Percentiles rank a stretch among this genome's conserved stretches.
phyloP scores from a whole-genome alignment of 2,329 filamentous ascomycete genomes.

The Talaromyces sp. region DNA sequence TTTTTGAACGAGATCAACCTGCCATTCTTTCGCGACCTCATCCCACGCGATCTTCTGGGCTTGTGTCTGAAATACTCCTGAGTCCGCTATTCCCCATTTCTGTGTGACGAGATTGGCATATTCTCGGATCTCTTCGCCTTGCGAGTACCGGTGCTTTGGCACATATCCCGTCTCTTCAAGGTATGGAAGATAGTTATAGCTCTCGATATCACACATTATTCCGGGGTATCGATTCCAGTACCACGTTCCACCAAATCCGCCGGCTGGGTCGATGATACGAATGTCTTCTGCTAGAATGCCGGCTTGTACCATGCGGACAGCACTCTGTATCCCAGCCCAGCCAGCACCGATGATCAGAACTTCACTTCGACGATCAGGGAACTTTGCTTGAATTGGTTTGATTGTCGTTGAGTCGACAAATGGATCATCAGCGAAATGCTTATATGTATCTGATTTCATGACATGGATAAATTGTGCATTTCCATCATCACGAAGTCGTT shows the following conservation, averaged over 20 bases:
- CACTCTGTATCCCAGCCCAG: slow-evolving; percentile 4
- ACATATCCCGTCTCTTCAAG: slow-evolving; percentile 64
- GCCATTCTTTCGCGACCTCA: too few relatives aligned
- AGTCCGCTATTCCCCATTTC: slow-evolving; percentile 3
- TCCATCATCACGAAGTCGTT: slow-evolving; percentile 8
- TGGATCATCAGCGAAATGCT: slow-evolving; percentile 7
- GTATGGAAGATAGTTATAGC: slow-evolving; percentile 62
- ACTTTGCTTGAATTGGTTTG: neutral
- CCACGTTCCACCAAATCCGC: slow-evolving; percentile 54
- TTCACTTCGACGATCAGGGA: slow-evolving; percentile 2
- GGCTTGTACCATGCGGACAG: slow-evolving; percentile 7
- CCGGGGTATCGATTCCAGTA: slow-evolving; percentile 56
- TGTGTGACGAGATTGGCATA: neutral
- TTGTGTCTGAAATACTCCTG: slow-evolving; percentile 3
- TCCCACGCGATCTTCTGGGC: neutral
- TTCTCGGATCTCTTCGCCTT: slow-evolving; percentile 41
- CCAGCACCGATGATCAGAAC: slow-evolving; percentile 11
- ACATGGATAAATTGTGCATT: slow-evolving; percentile 9
- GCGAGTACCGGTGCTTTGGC: slow-evolving; percentile 55
- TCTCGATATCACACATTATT: slow-evolving; percentile 60
- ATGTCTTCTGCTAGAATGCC: slow-evolving; percentile 34
- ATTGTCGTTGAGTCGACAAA: neutral
- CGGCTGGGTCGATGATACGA: slow-evolving; percentile 43
- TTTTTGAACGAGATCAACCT: too few relatives aligned
- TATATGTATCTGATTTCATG: neutral